Percentiles rank a stretch among this genome's conserved stretches.
Evolutionary conservation across 73 alveolate genomes (phyloP).

Genomic region (Paramecium bursaria): DNA sequence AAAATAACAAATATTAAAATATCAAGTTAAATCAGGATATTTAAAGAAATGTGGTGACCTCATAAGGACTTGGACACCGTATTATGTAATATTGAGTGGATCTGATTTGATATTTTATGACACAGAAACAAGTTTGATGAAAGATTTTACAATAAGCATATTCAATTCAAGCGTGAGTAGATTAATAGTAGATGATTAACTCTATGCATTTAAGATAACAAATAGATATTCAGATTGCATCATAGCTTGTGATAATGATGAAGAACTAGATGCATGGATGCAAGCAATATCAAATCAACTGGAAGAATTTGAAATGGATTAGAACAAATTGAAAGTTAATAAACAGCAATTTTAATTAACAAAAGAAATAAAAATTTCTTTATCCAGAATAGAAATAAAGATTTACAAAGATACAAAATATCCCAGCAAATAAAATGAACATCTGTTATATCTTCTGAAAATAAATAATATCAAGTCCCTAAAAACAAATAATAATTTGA

Average conservation of each 20-base stretch:
- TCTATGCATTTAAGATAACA: conserved; percentile 23
- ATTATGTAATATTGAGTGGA: conserved; percentile 22
- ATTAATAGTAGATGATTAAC: conserved; percentile 39
- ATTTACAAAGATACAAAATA: conserved; percentile 27
- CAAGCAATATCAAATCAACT: neutral
- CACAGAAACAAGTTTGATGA: conserved; percentile 13
- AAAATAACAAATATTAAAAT: conserved; percentile 20
- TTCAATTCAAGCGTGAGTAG: neutral
- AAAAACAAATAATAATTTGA: neutral
- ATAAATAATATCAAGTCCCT: neutral
- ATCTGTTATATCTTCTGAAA: conserved; percentile 19
- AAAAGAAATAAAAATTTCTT: neutral
- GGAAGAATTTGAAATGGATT: neutral
- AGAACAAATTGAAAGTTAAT: neutral
- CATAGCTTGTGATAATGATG: conserved; percentile 37
- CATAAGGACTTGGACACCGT: conserved; percentile 8
- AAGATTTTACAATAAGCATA: neutral
- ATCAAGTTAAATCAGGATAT: conserved; percentile 8
- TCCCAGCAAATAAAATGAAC: conserved; percentile 36
- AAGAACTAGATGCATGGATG: conserved; percentile 34
- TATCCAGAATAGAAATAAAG: neutral
- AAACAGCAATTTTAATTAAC: neutral
- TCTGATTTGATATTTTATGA: conserved; percentile 44
- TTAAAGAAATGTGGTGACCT: conserved; percentile 3
- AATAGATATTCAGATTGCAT: conserved; percentile 35